Conservation (phyloP, 129 eudicot species). For the Ambrosia trifida region DNA sequence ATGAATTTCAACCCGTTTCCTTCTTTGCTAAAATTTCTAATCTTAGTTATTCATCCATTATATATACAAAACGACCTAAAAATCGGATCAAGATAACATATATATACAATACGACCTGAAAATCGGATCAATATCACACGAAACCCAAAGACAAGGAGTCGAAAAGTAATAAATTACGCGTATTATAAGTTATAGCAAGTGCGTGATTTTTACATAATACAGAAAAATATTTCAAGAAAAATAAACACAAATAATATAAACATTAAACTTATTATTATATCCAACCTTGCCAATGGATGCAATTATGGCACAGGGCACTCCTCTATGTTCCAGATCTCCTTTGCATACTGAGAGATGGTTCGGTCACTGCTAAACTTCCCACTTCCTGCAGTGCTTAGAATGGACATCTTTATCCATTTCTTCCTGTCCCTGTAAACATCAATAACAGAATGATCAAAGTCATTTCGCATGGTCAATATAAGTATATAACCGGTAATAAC, state of each 20-base stretch:
- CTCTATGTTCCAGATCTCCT: slow-evolving; percentile 85
- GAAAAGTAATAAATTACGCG: slow-evolving; percentile 18
- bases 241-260: slow-evolving; percentile 20
- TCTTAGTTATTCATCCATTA: no score
- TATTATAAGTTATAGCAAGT: slow-evolving; percentile 16
- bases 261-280: slow-evolving; percentile 23
- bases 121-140: background rate
- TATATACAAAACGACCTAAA: background rate
- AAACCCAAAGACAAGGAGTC: background rate
- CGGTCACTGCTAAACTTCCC: slow-evolving; percentile 99
- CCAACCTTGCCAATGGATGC: slow-evolving; percentile 20
- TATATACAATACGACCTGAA: background rate
- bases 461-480: background rate
- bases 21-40: no score
- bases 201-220: slow-evolving; percentile 25
- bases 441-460: slow-evolving; percentile 1
- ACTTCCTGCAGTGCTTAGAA: slow-evolving; percentile 95
- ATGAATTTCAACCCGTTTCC: no score
- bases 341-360: slow-evolving; percentile 89
- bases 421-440: slow-evolving; percentile 73
- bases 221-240: background rate
- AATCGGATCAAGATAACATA: background rate
- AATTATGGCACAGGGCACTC: slow-evolving; percentile 62
- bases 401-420: slow-evolving; percentile 95
- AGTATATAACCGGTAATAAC: background rate